Percentiles rank a stretch among this genome's conserved stretches.
Conservation (phyloP, 805 yeast genomes). For the Kurtzmaniella fragi region DNA sequence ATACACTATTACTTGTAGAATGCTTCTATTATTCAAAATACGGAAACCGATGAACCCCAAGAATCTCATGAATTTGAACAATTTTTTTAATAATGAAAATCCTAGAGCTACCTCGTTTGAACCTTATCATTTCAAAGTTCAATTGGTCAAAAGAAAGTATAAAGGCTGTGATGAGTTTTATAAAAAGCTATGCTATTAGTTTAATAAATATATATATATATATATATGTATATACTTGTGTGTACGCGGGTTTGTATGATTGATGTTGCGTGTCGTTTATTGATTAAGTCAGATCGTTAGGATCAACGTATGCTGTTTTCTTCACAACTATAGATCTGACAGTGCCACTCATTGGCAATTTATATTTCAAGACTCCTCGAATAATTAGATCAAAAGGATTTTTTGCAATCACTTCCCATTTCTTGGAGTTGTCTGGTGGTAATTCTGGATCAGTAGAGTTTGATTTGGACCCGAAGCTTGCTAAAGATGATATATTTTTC, state of each 20-base stretch:
- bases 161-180: conserved; percentile 16
- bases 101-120: conserved; percentile 63
- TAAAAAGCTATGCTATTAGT: conserved; percentile 2
- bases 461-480: background rate
- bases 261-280: background rate
- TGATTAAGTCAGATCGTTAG: conserved; percentile 17
- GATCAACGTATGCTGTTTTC: conserved; percentile 53
- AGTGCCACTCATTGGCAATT: conserved; percentile 53
- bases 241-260: conserved; percentile 5
- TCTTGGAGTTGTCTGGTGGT: conserved; percentile 39
- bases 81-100: conserved; percentile 43
- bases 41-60: conserved; percentile 29
- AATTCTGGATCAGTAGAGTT: conserved; percentile 12
- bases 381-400: conserved; percentile 84
- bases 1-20: conserved; percentile 51
- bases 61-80: conserved; percentile 42
- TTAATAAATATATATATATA: background rate
- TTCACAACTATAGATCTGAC: conserved; percentile 58
- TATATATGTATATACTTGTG: background rate
- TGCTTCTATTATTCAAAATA: conserved; percentile 48
- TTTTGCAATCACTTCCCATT: conserved; percentile 71
- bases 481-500: conserved; percentile 28
- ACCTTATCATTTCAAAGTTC: conserved; percentile 39
- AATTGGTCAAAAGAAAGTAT: conserved; percentile 16
- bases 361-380: conserved; percentile 76